Conservation (phyloP, 208 protist genomes). For the Entamoeba nuttalli region DNA sequence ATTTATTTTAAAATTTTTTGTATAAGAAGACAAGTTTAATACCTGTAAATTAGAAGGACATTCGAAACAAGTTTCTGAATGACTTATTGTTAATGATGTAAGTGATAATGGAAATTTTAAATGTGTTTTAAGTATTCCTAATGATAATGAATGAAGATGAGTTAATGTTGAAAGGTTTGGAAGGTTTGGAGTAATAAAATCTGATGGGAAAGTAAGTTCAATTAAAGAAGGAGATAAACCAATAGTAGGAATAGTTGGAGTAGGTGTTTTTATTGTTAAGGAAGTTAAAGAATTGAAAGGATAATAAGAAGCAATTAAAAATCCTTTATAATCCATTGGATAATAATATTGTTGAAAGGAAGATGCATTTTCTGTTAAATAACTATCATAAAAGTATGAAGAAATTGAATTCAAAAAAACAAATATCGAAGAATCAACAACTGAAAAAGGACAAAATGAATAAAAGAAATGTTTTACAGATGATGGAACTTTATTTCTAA, state of each 20-base stretch:
- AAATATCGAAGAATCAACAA: neutral
- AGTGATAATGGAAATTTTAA: neutral
- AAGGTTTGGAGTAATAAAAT: neutral
- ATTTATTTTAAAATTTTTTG: neutral
- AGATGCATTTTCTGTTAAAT: neutral
- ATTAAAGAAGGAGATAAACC: neutral
- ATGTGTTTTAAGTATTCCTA: neutral
- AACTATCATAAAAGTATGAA: neutral
- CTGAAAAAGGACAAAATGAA: neutral
- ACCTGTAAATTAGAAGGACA: neutral
- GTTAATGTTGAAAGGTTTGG: neutral
- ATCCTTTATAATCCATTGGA: neutral
- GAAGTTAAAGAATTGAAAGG: neutral
- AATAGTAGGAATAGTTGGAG: neutral
- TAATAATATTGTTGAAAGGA: neutral
- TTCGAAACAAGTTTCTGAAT: neutral
- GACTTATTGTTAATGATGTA: neutral
- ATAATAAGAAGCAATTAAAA: neutral
- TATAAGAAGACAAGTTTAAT: neutral
- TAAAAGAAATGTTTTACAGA: neutral
- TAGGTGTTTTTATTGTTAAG: neutral
- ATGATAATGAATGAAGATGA: neutral
- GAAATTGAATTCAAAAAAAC: neutral
- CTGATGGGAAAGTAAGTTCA: neutral
- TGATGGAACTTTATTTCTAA: neutral